Conservation (phyloP, 2,329 filamentous ascomycete species). For the Sphaerulina vaccinii region DNA sequence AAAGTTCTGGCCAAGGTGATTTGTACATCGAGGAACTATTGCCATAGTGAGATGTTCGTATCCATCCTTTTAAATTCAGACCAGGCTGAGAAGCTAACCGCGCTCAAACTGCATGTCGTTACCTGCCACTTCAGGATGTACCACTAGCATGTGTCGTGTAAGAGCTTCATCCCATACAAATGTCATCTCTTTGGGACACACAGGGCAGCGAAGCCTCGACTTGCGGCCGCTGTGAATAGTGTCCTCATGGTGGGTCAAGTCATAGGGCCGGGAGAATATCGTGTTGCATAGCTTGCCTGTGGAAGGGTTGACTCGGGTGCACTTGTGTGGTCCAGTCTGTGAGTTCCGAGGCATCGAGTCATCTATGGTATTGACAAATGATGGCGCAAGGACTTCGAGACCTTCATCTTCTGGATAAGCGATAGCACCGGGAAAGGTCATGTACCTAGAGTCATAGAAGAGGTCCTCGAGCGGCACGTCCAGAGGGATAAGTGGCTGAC, state of each 20-base stretch:
- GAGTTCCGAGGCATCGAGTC: constrained; percentile 78
- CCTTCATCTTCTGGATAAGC: no score
- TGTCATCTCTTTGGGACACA: constrained; percentile 95
- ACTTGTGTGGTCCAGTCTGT: constrained; percentile 90
- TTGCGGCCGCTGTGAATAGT: constrained; percentile 95
- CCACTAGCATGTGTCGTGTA: constrained; percentile 89
- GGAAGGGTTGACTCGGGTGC: constrained; percentile 88
- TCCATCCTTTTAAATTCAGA: no score
- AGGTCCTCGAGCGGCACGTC: no score
- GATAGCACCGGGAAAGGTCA: no score
- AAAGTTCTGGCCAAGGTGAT: no score
- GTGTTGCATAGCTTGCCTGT: constrained; percentile 95
- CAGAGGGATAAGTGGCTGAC: no score
- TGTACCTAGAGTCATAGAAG: no score
- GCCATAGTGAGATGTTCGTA: no score
- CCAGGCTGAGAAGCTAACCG: no score
- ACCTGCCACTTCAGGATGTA: constrained; percentile 83
- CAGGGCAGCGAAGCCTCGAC: constrained; percentile 86
- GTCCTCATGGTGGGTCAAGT: constrained; percentile 92
- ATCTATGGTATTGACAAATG: no score
- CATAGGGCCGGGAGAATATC: constrained; percentile 91
- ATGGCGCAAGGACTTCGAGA: no score
- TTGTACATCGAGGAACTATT: no score
- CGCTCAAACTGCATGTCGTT: constrained; percentile 60
- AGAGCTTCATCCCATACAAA: constrained; percentile 94